Percentiles rank a stretch among this genome's conserved stretches.
Evolutionary conservation across 257 asterid species (phyloP).

Genomic region (Ehretia macrophylla): DNA sequence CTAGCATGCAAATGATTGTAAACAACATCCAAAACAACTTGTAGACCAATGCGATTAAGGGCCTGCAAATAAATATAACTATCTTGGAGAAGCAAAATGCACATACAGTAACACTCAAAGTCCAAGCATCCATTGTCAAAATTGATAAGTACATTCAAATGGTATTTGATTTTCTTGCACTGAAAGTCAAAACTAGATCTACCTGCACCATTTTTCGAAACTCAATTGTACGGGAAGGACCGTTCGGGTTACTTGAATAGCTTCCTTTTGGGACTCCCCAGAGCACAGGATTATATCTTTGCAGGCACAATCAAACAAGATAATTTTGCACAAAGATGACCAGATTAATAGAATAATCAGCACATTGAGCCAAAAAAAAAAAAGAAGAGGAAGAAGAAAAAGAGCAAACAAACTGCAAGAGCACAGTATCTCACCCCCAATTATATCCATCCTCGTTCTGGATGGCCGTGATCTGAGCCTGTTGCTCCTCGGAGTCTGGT

Average conservation of each 20-base stretch:
- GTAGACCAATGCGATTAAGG: slow-evolving; percentile 74
- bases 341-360: slow-evolving; percentile 6
- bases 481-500: slow-evolving; percentile 88
- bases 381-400: slow-evolving; percentile 2
- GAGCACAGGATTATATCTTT: slow-evolving; percentile 88
- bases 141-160: neutral
- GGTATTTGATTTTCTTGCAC: neutral
- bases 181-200: slow-evolving; percentile 14
- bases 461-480: slow-evolving; percentile 68
- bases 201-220: slow-evolving; percentile 97
- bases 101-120: slow-evolving; percentile 1
- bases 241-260: slow-evolving; percentile 78
- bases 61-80: slow-evolving; percentile 48
- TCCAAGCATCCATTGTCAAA: neutral
- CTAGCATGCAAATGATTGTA: slow-evolving; percentile 90
- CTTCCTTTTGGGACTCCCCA: slow-evolving; percentile 99
- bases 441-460: slow-evolving; percentile 81
- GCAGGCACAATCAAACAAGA: slow-evolving; percentile 20
- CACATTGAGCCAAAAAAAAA: slow-evolving; percentile 13
- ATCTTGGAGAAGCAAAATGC: slow-evolving; percentile 1
- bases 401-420: slow-evolving; percentile 5
- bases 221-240: slow-evolving; percentile 71
- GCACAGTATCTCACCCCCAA: slow-evolving; percentile 77
- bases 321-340: slow-evolving; percentile 18
- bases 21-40: slow-evolving; percentile 84